Percentiles rank a stretch among this genome's conserved stretches.
Conservation (phyloP, 306 rosid species). For the Abrus precatorius region DNA sequence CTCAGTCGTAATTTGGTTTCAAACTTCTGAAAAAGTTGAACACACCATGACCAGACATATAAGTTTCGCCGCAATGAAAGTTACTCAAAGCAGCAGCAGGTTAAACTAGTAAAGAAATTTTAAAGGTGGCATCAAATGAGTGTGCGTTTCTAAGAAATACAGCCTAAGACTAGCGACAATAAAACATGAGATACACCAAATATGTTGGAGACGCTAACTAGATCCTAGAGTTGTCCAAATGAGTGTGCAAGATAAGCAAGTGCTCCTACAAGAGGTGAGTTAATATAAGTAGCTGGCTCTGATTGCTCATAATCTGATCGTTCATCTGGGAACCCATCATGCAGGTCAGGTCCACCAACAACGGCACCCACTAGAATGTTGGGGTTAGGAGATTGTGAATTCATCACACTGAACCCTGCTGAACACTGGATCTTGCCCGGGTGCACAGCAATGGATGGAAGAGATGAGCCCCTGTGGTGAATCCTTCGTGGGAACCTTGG, state of each 20-base stretch:
- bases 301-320: conserved; percentile 90
- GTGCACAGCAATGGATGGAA: conserved; percentile 69
- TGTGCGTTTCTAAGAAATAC: conserved; percentile 50
- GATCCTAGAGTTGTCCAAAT: conserved; percentile 65
- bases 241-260: conserved; percentile 79
- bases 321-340: conserved; percentile 79
- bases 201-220: conserved; percentile 16
- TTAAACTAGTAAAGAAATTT: conserved; percentile 20
- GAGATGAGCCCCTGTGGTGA: conserved; percentile 96
- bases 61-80: conserved; percentile 1
- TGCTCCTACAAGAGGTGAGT: conserved; percentile 89
- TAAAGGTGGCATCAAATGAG: conserved; percentile 15
- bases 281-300: conserved; percentile 86
- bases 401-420: conserved; percentile 75
- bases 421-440: conserved; percentile 90
- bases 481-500: conserved; percentile 84
- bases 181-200: conserved; percentile 4
- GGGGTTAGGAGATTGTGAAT: conserved; percentile 78
- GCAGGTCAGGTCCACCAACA: conserved; percentile 85
- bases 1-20: background rate
- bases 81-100: background rate
- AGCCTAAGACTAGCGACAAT: conserved; percentile 11
- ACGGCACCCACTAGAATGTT: conserved; percentile 80
- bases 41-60: conserved; percentile 9
- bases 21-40: background rate